These are phyloP conservation scores for Phialocephala sp. DNA, from an alignment of 2,329 filamentous ascomycete genomes.

Conservation along the genomic window DNA sequence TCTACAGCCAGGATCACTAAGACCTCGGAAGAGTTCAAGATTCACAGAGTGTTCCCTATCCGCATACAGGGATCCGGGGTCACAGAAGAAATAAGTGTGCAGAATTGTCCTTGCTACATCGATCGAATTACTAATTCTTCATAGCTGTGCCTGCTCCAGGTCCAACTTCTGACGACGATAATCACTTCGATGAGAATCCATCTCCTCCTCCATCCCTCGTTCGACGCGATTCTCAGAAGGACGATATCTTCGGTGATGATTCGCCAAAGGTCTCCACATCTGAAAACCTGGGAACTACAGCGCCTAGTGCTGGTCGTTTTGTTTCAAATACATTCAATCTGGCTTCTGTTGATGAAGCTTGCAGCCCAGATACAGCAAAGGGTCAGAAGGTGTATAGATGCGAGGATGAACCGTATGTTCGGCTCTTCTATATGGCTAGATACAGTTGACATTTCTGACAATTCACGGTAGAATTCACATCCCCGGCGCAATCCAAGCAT, in stretches of 20 bases:
- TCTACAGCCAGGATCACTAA: not conserved
- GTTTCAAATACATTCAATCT: slow-evolving; percentile 23
- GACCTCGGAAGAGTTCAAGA: slow-evolving; percentile 1
- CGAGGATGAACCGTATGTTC: slow-evolving; percentile 32
- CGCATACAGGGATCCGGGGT: not conserved
- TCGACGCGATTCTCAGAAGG: not conserved
- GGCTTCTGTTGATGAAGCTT: slow-evolving; percentile 1
- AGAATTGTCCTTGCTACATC: not conserved
- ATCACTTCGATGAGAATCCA: not conserved
- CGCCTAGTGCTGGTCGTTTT: slow-evolving; percentile 16
- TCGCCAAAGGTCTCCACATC: slow-evolving; percentile 16
- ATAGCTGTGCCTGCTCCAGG: not conserved
- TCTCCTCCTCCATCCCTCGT: not conserved
- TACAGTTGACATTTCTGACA: not conserved
- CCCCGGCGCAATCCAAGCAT: slow-evolving; percentile 34
- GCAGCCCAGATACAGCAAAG: not conserved
- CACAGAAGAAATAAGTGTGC: not conserved
- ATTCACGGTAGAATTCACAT: slow-evolving; percentile 28
- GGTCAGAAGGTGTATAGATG: slow-evolving; percentile 29
- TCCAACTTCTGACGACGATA: not conserved
- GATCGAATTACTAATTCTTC: not conserved
- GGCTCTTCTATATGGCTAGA: not conserved
- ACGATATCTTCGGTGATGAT: slow-evolving; percentile 4
- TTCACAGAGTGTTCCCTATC: slow-evolving; percentile 17
- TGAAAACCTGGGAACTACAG: slow-evolving; percentile 1